A percentile compares a stretch with the other conserved stretches of the same genome.
Evolutionary conservation across 352 stramenopile genomes (phyloP).

Genomic region (Globisporangium solare): DNA sequence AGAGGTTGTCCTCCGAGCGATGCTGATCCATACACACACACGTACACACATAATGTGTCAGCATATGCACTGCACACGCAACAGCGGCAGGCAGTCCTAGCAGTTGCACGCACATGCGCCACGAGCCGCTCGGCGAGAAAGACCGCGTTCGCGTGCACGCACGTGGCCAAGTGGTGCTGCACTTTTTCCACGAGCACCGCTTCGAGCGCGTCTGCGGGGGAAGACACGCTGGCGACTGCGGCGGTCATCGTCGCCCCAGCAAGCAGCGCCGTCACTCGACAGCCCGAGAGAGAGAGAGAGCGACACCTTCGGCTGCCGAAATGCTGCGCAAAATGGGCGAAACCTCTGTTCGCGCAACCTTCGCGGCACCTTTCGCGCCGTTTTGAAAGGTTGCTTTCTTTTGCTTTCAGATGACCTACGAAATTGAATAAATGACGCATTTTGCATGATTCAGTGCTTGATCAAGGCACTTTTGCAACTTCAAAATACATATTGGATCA

Average conservation of each 20-base stretch:
- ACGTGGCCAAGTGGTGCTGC: conserved; percentile 44
- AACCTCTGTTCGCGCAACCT: conserved; percentile 20
- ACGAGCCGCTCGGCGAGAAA: conserved; percentile 84
- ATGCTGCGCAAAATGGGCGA: background rate
- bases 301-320: background rate
- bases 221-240: background rate
- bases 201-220: conserved; percentile 16
- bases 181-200: conserved; percentile 39
- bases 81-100: background rate
- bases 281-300: background rate
- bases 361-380: conserved; percentile 10
- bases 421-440: background rate
- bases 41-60: conserved; percentile 8
- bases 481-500: no score
- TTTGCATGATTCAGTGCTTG: background rate
- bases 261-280: background rate
- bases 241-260: conserved; percentile 11
- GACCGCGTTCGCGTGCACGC: conserved; percentile 58
- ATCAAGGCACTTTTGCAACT: no score
- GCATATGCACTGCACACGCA: conserved; percentile 2
- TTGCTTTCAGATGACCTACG: no score
- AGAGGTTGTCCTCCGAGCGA: conserved; percentile 46
- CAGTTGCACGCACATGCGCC: conserved; percentile 43
- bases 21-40: conserved; percentile 21
- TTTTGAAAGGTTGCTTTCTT: no score